Base-by-base conservation (phyloP, 2,329 filamentous ascomycete genomes). In the Aspergillus sp. region DNA sequence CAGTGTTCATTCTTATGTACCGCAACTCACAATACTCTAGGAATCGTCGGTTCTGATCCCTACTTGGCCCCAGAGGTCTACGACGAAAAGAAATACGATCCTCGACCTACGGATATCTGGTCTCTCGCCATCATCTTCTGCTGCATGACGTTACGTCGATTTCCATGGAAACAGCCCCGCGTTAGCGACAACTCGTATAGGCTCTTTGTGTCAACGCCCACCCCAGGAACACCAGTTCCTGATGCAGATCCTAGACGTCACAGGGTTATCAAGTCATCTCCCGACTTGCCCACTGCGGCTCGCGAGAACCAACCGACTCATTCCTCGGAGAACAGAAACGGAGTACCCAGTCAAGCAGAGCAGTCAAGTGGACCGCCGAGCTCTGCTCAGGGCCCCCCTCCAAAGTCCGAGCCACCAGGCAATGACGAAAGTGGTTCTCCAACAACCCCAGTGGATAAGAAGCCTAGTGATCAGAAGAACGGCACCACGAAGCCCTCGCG, bases 111-210 rank as follows among this genome's bases (percentile, higher is more conserved):
- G 1, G 94, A 99, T 73, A 91, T 99, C 54, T 99, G 94, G 94
- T 99, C 94, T 10, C 79, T 99, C 54, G 94, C 93, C 16, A 99
- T 99, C 62, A 97, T 99, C 50, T 99, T 93, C 74, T 97, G 94
- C 73, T 99, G 94, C 77, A 99, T 99, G 94, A 94, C 90, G 4
- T 79, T 99, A 40, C 83, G 94, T 19, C 81, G 94, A 33, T 99
- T 99, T 67, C 94, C 94, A 0, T 99, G 94, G 94, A 99, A 99
- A 75, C 86, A 95, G 33, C 94, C 94, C 4, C 85, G 92, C 38
- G 77, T 91, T 69, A 89, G 89, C 3, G 94, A 99, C 70, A 97
- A 95, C 70, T 96, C 91, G 0, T 99, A 90, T 74, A 92, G 93
- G 65, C 82, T 99, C 1, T 99, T 99, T 68, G 86, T 93, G 13